phyloP scores from a whole-genome alignment of 164 flowering plant genomes.

The Vitis amurensis region DNA sequence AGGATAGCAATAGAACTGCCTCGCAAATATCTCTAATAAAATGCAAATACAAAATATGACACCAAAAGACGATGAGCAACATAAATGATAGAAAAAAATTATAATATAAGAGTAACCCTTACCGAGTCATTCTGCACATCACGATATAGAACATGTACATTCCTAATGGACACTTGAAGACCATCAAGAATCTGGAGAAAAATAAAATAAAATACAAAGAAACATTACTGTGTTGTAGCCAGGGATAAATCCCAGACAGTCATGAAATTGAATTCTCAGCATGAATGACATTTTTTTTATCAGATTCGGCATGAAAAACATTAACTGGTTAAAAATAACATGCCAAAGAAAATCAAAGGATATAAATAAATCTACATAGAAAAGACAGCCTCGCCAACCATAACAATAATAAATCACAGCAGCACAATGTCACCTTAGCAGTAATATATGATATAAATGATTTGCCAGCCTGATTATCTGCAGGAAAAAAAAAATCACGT shows the following conservation, averaged over 20 bases:
- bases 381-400: background rate
- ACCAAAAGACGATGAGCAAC: background rate
- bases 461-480: constrained; percentile 77
- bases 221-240: background rate
- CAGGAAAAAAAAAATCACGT: constrained; percentile 16
- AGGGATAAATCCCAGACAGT: background rate
- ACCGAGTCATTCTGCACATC: constrained; percentile 46
- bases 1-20: background rate
- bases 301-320: constrained; percentile 1
- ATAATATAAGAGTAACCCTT: constrained; percentile 8
- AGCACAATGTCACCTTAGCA: constrained; percentile 59
- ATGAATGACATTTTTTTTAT: too few relatives aligned
- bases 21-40: background rate
- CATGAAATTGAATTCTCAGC: background rate
- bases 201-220: background rate
- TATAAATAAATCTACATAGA: background rate
- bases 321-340: background rate
- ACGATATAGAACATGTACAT: constrained; percentile 60
- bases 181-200: constrained; percentile 72
- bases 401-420: background rate
- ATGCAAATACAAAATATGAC: background rate
- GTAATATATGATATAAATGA: constrained; percentile 76
- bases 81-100: background rate
- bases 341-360: background rate
- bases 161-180: constrained; percentile 76